phyloP scores from a whole-genome alignment of 2,329 filamentous ascomycete genomes.

The Furcasterigmium sp. region DNA sequence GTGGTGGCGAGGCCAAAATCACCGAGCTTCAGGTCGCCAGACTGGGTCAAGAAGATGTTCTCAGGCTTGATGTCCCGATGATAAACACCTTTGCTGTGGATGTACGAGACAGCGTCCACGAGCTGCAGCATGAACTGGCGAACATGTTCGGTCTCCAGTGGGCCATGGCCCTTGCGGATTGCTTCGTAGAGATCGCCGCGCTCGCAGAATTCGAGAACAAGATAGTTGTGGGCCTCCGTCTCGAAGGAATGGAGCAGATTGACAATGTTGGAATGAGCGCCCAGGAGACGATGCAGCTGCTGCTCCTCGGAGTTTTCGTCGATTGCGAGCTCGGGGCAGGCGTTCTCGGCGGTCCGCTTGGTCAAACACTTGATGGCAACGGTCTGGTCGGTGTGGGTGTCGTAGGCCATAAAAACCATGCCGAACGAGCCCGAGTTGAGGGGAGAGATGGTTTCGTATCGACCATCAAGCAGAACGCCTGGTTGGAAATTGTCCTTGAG shows the following conservation, averaged over 20 bases:
- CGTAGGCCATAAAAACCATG: slow-evolving; percentile 92
- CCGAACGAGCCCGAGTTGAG: slow-evolving; percentile 98
- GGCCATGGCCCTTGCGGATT: slow-evolving; percentile 82
- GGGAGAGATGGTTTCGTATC: slow-evolving; percentile 85
- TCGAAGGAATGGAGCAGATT: slow-evolving; percentile 89
- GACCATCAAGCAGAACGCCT: slow-evolving; percentile 78
- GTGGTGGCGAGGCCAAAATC: slow-evolving; percentile 93
- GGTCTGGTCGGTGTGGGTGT: slow-evolving; percentile 67
- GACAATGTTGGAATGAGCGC: slow-evolving; percentile 84
- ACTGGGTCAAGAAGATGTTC: slow-evolving; percentile 91
- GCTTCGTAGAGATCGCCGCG: slow-evolving; percentile 97
- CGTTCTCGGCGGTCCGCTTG: slow-evolving; percentile 65
- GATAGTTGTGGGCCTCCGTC: slow-evolving; percentile 81
- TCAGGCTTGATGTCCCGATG: slow-evolving; percentile 99
- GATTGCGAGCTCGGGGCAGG: slow-evolving; percentile 60
- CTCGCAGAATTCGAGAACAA: slow-evolving; percentile 92
- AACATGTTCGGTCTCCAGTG: slow-evolving; percentile 91
- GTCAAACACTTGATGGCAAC: slow-evolving; percentile 97
- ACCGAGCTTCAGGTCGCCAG: slow-evolving; percentile 89
- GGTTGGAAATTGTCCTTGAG: slow-evolving; percentile 75
- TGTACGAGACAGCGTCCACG: slow-evolving; percentile 81
- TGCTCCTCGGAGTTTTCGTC: slow-evolving; percentile 82
- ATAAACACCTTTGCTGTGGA: slow-evolving; percentile 86
- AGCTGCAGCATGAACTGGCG: slow-evolving; percentile 96
- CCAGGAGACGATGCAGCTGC: slow-evolving; percentile 73